A percentile compares a stretch with the other conserved stretches of the same genome.
phyloP scores from a whole-genome alignment of 2,329 filamentous ascomycete species.

The Fusarium sp. region DNA sequence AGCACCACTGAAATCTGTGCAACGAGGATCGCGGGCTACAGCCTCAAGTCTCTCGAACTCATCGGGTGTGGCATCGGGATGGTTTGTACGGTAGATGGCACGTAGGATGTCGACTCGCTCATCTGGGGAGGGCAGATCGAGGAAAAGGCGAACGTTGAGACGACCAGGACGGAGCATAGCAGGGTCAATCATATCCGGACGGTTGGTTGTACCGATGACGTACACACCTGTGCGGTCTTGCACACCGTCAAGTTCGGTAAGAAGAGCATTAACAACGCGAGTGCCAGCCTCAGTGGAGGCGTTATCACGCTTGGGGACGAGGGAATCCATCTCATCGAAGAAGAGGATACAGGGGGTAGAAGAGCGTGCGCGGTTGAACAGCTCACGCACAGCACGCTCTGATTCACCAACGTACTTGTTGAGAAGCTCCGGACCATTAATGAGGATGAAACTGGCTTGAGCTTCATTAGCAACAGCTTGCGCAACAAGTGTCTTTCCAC shows the following conservation, averaged over 20 bases:
- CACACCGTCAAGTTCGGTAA: slow-evolving; percentile 93
- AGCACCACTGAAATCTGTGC: slow-evolving; percentile 80
- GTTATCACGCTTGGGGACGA: slow-evolving; percentile 86
- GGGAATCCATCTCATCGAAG: slow-evolving; percentile 96
- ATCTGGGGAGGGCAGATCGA: slow-evolving; percentile 82
- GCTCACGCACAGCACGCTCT: slow-evolving; percentile 90
- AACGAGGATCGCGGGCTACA: slow-evolving; percentile 75
- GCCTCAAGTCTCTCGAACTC: slow-evolving; percentile 67
- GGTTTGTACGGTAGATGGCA: slow-evolving; percentile 69
- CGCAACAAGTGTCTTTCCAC: slow-evolving; percentile 94
- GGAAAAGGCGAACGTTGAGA: slow-evolving; percentile 87
- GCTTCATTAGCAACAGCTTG: slow-evolving; percentile 97
- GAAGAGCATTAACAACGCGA: slow-evolving; percentile 92
- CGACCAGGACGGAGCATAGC: slow-evolving; percentile 94
- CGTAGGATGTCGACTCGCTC: slow-evolving; percentile 89
- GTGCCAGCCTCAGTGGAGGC: slow-evolving; percentile 83
- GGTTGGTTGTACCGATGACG: slow-evolving; percentile 93
- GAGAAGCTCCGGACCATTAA: slow-evolving; percentile 94
- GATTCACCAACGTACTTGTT: slow-evolving; percentile 99
- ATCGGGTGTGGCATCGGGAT: slow-evolving; percentile 55
- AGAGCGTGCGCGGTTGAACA: slow-evolving; percentile 88
- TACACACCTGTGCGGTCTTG: slow-evolving; percentile 86
- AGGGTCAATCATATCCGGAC: slow-evolving; percentile 95
- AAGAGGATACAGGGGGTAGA: slow-evolving; percentile 95
- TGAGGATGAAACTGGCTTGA: slow-evolving; percentile 96